Conservation (phyloP, 768 basidiomycete genomes). For the Mycena albidolilacea region DNA sequence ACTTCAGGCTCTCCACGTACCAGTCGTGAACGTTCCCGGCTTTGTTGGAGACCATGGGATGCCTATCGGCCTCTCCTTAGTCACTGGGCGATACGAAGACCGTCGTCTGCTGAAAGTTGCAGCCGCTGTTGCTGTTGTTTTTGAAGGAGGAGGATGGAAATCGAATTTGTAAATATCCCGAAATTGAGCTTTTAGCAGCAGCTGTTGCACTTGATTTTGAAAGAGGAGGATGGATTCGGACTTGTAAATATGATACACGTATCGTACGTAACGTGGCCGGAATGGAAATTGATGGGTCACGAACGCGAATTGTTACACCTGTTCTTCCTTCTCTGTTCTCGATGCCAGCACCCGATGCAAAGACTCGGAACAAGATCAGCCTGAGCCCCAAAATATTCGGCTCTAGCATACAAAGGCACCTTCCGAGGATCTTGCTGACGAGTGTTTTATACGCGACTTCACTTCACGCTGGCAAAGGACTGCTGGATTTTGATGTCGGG, state of each 20-base stretch:
- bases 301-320: neutral
- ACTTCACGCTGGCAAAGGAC: constrained; percentile 75
- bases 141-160: constrained; percentile 37
- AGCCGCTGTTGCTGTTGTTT: constrained; percentile 32
- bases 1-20: constrained; percentile 37
- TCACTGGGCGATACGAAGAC: constrained; percentile 34
- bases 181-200: too few species aligned
- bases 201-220: too few species aligned
- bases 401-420: constrained; percentile 57
- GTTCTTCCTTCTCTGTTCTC: constrained; percentile 11
- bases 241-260: too few species aligned
- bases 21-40: constrained; percentile 39
- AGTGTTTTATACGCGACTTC: constrained; percentile 77
- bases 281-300: neutral
- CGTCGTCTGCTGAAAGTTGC: constrained; percentile 31
- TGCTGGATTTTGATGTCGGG: constrained; percentile 76
- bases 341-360: constrained; percentile 79
- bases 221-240: neutral
- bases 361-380: constrained; percentile 75
- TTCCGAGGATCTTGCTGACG: constrained; percentile 71
- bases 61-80: constrained; percentile 39
- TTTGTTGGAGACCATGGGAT: constrained; percentile 37
- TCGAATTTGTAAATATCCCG: neutral
- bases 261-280: neutral
- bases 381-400: constrained; percentile 65